These are phyloP conservation scores for Trametes villosa DNA, from an alignment of 768 basidiomycete species.

Conservation along the genomic window DNA sequence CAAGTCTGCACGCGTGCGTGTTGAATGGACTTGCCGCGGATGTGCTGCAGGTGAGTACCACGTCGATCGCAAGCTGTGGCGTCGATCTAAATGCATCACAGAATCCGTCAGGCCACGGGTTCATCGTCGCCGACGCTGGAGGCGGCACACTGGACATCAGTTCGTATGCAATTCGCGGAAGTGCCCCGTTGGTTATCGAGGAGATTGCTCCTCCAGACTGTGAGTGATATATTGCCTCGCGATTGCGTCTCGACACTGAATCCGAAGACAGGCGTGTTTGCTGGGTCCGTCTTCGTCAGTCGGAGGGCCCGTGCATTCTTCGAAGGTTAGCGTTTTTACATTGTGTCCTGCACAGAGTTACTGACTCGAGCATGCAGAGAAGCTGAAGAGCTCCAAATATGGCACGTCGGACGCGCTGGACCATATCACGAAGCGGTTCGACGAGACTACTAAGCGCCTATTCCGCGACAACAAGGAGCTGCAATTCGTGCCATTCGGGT, in stretches of 20 bases:
- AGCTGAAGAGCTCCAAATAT: constrained; percentile 74
- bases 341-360: neutral
- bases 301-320: constrained; percentile 73
- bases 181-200: constrained; percentile 74
- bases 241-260: neutral
- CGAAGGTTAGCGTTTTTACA: constrained; percentile 50
- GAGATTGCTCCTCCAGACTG: constrained; percentile 86
- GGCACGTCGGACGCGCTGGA: constrained; percentile 72
- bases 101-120: constrained; percentile 77
- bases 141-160: constrained; percentile 84
- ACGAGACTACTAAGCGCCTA: constrained; percentile 81
- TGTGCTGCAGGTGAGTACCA: constrained; percentile 57
- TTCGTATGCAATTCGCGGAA: constrained; percentile 74
- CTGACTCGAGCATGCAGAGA: constrained; percentile 49
- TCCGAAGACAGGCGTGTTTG: constrained; percentile 65
- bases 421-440: constrained; percentile 79
- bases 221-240: constrained; percentile 37
- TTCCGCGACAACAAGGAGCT: constrained; percentile 70
- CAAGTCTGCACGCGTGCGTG: constrained; percentile 81
- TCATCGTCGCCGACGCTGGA: constrained; percentile 80
- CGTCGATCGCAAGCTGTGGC: neutral
- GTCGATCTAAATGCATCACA: constrained; percentile 31
- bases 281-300: constrained; percentile 83
- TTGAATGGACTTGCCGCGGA: constrained; percentile 78
- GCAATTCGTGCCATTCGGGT: constrained; percentile 78